A percentile compares a stretch with the other conserved stretches of the same genome.
Conservation (phyloP, 2,329 filamentous ascomycete species). For the Hypocrella siamensis region DNA sequence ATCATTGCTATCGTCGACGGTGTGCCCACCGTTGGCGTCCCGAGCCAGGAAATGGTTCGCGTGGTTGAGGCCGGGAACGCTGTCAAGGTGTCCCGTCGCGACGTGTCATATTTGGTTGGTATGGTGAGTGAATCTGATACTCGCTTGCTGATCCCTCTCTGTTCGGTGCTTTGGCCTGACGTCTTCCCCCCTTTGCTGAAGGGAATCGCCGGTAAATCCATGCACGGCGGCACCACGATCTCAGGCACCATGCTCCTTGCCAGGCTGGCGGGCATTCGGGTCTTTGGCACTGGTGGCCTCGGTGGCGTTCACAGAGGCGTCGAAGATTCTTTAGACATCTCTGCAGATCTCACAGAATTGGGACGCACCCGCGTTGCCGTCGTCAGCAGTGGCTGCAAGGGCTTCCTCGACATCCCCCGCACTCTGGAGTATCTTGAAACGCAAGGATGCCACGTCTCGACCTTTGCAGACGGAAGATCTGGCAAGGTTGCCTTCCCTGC, state of each 20-base stretch:
- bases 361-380: conserved; percentile 81
- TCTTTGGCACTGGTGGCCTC: conserved; percentile 90
- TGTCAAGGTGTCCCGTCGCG: conserved; percentile 73
- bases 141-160: not conserved
- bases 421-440: conserved; percentile 68
- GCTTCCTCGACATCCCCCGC: conserved; percentile 80
- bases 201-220: conserved; percentile 48
- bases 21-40: conserved; percentile 65
- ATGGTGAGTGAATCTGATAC: conserved; percentile 36
- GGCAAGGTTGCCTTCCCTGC: conserved; percentile 73
- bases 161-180: conserved; percentile 5
- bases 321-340: conserved; percentile 79
- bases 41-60: conserved; percentile 52
- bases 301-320: conserved; percentile 88
- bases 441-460: conserved; percentile 66
- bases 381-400: conserved; percentile 83
- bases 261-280: conserved; percentile 68
- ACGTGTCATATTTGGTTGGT: conserved; percentile 69
- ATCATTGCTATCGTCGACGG: conserved; percentile 83
- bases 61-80: conserved; percentile 56
- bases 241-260: conserved; percentile 87
- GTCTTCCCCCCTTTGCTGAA: conserved; percentile 13
- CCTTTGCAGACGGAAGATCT: conserved; percentile 69
- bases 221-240: conserved; percentile 86
- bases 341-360: conserved; percentile 86